These are phyloP conservation scores for Platanus orientalis DNA, from an alignment of 164 flowering plant genomes.

Conservation along the genomic window DNA sequence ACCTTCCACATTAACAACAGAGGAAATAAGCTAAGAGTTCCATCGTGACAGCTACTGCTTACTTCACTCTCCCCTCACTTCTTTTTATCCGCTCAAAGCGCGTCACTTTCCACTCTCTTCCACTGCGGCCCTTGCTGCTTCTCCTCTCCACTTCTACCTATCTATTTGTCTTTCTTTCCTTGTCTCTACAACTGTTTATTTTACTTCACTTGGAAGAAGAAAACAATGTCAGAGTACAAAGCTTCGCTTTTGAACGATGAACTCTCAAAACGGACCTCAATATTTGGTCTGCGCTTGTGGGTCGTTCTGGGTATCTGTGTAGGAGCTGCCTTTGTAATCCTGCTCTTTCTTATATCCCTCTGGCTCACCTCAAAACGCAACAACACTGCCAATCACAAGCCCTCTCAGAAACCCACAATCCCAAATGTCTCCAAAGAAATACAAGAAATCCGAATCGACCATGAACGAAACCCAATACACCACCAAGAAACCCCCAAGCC, in stretches of 20 bases:
- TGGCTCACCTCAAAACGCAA: slow-evolving; percentile 37
- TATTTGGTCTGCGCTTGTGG: slow-evolving; percentile 52
- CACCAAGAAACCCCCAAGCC: slow-evolving; percentile 10
- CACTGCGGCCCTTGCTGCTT: background rate
- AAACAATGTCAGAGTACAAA: slow-evolving; percentile 23
- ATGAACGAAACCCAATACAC: slow-evolving; percentile 11
- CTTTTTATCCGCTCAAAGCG: background rate
- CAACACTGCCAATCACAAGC: slow-evolving; percentile 32
- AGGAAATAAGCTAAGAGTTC: background rate
- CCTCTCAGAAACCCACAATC: slow-evolving; percentile 28
- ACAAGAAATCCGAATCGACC: slow-evolving; percentile 42
- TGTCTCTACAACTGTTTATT: background rate
- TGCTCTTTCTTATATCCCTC: slow-evolving; percentile 47
- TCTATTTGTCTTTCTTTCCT: background rate
- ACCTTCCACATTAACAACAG: no score
- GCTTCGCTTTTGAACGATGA: slow-evolving; percentile 31
- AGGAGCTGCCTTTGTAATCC: slow-evolving; percentile 48
- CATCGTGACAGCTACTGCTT: background rate
- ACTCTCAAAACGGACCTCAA: slow-evolving; percentile 46
- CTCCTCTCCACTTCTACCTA: background rate
- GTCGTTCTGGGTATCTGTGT: slow-evolving; percentile 47
- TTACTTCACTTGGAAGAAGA: background rate
- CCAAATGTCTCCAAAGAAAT: slow-evolving; percentile 55
- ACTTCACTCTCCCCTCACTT: background rate
- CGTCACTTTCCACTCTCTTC: background rate